These are phyloP conservation scores for Fomitopsis palustris DNA, from an alignment of 1,284 basidiomycete species.

Conservation along the genomic window DNA sequence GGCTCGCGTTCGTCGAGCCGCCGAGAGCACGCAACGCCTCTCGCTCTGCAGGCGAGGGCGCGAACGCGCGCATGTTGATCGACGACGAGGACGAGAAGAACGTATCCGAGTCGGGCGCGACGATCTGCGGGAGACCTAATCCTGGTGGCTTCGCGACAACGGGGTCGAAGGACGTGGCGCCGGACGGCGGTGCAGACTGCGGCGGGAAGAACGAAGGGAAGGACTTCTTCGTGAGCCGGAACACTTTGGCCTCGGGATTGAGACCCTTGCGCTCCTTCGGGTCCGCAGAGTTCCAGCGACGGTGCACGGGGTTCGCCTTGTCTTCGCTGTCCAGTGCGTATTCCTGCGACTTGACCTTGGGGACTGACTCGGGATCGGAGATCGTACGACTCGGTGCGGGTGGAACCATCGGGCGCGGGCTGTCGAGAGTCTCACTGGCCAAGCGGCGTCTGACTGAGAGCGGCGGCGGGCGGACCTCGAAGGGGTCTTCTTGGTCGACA, in stretches of 20 bases:
- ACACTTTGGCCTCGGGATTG: constrained; percentile 84
- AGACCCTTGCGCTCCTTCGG: constrained; percentile 54
- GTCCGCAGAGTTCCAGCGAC: constrained; percentile 49
- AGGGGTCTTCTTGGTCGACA: constrained; percentile 34
- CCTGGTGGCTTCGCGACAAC: constrained; percentile 9
- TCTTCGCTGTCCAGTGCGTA: constrained; percentile 12
- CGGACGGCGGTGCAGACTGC: constrained; percentile 2
- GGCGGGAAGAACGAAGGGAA: constrained; percentile 15
- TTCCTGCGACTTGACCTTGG: constrained; percentile 7
- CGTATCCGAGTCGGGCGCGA: constrained; percentile 40
- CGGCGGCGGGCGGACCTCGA: constrained; percentile 39
- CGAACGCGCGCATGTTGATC: constrained; percentile 64
- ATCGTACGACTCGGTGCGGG: constrained; percentile 30
- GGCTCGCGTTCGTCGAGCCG: constrained; percentile 63
- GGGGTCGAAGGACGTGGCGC: constrained; percentile 9
- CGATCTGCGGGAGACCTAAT: constrained; percentile 33
- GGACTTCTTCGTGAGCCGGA: constrained; percentile 45
- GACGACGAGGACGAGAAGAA: constrained; percentile 36
- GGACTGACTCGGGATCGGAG: constrained; percentile 36
- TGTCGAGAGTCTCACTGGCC: constrained; percentile 29
- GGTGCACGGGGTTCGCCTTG: constrained; percentile 23
- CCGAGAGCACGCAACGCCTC: constrained; percentile 70
- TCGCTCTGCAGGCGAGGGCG: constrained; percentile 78
- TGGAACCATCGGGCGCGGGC: constrained; percentile 31
- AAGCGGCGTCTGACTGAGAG: constrained; percentile 21